These are phyloP conservation scores for Xylaria castorea DNA, from an alignment of 495 filamentous ascomycete genomes.

Conservation along the genomic window DNA sequence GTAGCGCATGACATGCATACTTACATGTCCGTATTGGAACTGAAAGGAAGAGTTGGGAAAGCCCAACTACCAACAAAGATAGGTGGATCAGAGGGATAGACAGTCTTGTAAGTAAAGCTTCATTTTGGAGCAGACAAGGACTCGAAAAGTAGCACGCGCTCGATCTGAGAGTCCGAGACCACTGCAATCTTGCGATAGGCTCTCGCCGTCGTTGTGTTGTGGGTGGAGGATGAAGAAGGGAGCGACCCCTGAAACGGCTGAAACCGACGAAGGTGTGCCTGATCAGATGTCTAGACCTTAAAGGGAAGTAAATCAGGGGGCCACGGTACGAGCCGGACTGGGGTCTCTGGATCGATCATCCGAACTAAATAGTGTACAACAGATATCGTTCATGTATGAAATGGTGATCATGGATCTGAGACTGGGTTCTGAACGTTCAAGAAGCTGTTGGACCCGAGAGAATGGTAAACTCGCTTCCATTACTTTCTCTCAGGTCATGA, in stretches of 20 bases:
- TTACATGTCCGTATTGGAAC: not conserved
- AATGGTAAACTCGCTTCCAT: slow-evolving; percentile 2
- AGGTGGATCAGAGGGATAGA: not conserved
- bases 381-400: slow-evolving; percentile 18
- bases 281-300: not conserved
- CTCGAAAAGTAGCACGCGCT: not conserved
- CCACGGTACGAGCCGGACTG: slow-evolving; percentile 6
- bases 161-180: not conserved
- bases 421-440: slow-evolving; percentile 1
- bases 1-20: slow-evolving; percentile 6
- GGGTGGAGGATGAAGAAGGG: not conserved
- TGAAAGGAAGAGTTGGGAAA: not conserved
- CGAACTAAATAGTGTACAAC: not conserved
- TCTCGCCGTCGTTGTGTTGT: not conserved
- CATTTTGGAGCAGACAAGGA: not conserved
- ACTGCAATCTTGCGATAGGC: slow-evolving; percentile 5
- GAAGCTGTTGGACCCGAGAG: slow-evolving; percentile 5
- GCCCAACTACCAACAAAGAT: not conserved
- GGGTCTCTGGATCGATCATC: slow-evolving; percentile 4
- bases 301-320: not conserved
- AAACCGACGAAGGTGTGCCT: slow-evolving; percentile 7
- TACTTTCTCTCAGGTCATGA: not conserved
- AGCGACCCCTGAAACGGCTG: slow-evolving; percentile 11
- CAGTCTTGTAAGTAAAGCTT: not conserved
- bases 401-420: slow-evolving; percentile 24